These are phyloP conservation scores for Otatea glauca DNA, from an alignment of 176 grass and related monocot species.

Conservation along the genomic window DNA sequence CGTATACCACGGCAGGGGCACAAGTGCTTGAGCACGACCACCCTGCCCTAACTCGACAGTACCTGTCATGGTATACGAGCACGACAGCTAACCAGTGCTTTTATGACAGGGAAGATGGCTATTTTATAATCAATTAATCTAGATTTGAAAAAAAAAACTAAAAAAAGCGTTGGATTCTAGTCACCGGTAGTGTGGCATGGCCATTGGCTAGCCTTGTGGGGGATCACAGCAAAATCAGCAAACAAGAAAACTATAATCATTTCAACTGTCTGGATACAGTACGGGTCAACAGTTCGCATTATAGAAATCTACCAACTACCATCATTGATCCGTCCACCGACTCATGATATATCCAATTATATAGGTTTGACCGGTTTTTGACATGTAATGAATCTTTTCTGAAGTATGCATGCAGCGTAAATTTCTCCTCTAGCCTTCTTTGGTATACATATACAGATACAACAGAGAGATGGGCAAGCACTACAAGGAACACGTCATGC, in stretches of 20 bases:
- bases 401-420: background rate
- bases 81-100: too few species aligned
- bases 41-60: too few species aligned
- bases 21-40: too few species aligned
- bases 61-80: too few species aligned
- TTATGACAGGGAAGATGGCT: too few species aligned
- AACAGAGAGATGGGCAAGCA: background rate
- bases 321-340: slow-evolving; percentile 38
- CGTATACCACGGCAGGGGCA: too few species aligned
- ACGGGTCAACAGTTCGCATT: slow-evolving; percentile 37
- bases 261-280: slow-evolving; percentile 19
- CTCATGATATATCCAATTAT: slow-evolving; percentile 51
- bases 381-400: background rate
- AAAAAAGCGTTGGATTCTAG: too few species aligned
- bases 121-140: too few species aligned
- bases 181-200: background rate
- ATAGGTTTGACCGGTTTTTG: slow-evolving; percentile 31
- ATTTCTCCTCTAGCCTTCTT: background rate
- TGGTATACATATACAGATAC: background rate
- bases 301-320: slow-evolving; percentile 56
- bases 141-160: too few species aligned
- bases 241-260: slow-evolving; percentile 32
- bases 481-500: background rate
- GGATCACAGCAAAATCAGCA: slow-evolving; percentile 13
- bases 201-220: background rate